A percentile compares a stretch with the other conserved stretches of the same genome.
Conservation (phyloP, 441 rosid species). For the Adansonia madagascariensis region DNA sequence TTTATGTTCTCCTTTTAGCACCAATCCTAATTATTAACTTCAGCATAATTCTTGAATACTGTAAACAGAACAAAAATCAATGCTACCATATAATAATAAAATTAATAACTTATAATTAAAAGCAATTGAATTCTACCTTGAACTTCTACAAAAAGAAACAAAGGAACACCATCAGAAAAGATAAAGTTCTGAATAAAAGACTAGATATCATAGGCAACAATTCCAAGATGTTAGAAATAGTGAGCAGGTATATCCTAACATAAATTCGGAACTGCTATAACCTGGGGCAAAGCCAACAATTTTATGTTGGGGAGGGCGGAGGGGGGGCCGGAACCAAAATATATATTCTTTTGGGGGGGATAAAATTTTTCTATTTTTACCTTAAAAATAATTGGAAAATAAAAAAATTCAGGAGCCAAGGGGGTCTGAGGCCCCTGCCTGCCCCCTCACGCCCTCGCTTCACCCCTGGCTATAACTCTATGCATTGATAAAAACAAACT, state of each 20-base stretch:
- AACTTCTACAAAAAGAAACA: neutral
- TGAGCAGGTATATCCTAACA: neutral
- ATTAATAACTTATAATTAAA: too few relatives aligned
- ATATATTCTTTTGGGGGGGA: too few relatives aligned
- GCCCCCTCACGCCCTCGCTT: too few relatives aligned
- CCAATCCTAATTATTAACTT: neutral
- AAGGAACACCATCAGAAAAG: neutral
- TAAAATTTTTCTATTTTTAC: too few relatives aligned
- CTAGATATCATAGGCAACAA: neutral
- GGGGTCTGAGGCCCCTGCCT: too few relatives aligned
- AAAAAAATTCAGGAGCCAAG: too few relatives aligned
- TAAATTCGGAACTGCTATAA: neutral
- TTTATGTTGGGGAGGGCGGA: too few relatives aligned
- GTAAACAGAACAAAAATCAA: neutral
- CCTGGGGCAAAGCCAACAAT: too few relatives aligned
- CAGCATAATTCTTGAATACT: neutral
- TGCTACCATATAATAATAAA: too few relatives aligned
- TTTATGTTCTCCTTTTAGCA: neutral
- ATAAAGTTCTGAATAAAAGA: neutral
- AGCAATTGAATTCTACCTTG: neutral
- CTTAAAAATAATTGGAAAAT: too few relatives aligned
- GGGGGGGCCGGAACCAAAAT: too few relatives aligned
- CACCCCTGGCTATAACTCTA: neutral
- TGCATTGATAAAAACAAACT: neutral
- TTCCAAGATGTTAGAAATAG: neutral